Conservation (phyloP, 106 monocot species). For the Acorus calamus region DNA sequence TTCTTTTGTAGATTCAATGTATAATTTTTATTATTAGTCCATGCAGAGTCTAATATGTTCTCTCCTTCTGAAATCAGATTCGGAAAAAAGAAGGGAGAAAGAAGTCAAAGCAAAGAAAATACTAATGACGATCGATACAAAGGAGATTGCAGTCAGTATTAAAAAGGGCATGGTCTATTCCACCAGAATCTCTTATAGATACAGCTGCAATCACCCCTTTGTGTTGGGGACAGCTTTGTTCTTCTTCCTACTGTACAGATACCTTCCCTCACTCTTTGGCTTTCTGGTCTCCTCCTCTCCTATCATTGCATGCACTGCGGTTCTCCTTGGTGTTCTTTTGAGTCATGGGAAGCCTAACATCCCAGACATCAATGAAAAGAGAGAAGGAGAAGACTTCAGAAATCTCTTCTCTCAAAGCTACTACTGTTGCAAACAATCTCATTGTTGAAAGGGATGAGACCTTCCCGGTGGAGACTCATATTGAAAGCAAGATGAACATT, state of each 20-base stretch:
- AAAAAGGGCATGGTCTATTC: constrained; percentile 29
- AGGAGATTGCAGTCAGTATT: constrained; percentile 17
- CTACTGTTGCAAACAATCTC: constrained; percentile 5
- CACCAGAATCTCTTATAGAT: constrained; percentile 28
- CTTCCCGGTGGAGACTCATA: constrained; percentile 2
- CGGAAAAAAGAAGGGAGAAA: too few relatives aligned
- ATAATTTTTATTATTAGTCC: too few relatives aligned
- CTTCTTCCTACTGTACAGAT: constrained; percentile 38
- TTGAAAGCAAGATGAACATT: constrained; percentile 8
- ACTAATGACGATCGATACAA: constrained; percentile 28
- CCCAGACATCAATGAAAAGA: constrained; percentile 35
- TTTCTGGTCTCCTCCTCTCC: constrained; percentile 49
- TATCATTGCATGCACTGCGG: constrained; percentile 45
- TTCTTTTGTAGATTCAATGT: too few relatives aligned
- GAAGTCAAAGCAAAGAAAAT: background rate
- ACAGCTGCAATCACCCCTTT: constrained; percentile 38
- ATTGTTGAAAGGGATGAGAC: constrained; percentile 2
- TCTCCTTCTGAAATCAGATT: too few relatives aligned
- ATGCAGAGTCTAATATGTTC: too few relatives aligned
- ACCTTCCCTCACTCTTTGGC: constrained; percentile 39
- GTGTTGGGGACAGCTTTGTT: constrained; percentile 27
- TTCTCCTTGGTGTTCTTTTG: constrained; percentile 65
- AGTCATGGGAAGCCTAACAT: constrained; percentile 49
- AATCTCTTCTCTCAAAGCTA: constrained; percentile 25
- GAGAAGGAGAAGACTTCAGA: constrained; percentile 12